phyloP scores from a whole-genome alignment of 257 asterid species.

The Solanum sparsipilum region DNA sequence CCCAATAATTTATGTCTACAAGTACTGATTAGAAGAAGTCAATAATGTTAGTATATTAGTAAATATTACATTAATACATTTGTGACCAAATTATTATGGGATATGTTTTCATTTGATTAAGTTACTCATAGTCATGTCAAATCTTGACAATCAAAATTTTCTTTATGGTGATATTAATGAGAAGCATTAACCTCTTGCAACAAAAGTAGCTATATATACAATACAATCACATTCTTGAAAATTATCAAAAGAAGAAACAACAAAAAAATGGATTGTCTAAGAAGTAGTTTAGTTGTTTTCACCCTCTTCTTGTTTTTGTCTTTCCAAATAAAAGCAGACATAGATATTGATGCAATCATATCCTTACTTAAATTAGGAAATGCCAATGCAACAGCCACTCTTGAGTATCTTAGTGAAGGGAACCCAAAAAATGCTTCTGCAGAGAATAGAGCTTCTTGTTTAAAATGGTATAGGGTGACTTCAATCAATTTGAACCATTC shows the following conservation, averaged over 20 bases:
- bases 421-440: neutral
- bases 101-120: too few species aligned
- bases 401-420: neutral
- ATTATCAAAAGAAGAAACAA: neutral
- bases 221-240: neutral
- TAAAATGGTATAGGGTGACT: neutral
- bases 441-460: neutral
- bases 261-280: neutral
- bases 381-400: neutral
- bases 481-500: neutral
- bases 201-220: too few species aligned
- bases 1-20: too few species aligned
- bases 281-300: neutral
- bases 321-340: neutral
- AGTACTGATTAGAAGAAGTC: too few species aligned
- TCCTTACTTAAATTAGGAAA: neutral
- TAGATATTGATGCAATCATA: neutral
- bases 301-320: neutral
- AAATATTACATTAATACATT: too few species aligned
- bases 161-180: too few species aligned
- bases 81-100: too few species aligned
- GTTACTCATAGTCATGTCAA: too few species aligned
- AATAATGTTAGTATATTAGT: too few species aligned
- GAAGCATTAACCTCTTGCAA: too few species aligned
- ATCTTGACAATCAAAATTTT: too few species aligned